Conservation (phyloP, 345 rosid species). For the Gossypium sturtianum region DNA sequence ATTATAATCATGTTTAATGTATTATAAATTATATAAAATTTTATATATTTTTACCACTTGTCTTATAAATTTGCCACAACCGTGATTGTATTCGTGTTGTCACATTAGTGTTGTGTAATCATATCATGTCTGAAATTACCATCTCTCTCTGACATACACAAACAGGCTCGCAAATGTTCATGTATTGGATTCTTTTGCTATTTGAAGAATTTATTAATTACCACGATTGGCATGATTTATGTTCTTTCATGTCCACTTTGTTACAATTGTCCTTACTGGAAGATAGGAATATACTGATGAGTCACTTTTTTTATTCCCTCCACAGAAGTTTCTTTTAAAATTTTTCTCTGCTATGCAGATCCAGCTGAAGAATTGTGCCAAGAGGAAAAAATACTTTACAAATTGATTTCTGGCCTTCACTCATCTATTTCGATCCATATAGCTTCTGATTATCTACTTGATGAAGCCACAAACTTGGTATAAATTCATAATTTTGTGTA, state of each 20-base stretch:
- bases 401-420: conserved; percentile 93
- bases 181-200: neutral
- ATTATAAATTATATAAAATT: neutral
- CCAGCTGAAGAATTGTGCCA: conserved; percentile 68
- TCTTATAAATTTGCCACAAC: neutral
- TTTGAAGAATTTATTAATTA: neutral
- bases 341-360: conserved; percentile 37
- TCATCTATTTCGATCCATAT: conserved; percentile 88
- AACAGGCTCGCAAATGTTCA: neutral
- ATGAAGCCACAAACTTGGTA: conserved; percentile 70
- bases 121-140: neutral
- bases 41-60: neutral
- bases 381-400: conserved; percentile 81
- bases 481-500: conserved; percentile 12
- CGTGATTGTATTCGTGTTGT: neutral
- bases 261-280: neutral
- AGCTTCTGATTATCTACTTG: conserved; percentile 85
- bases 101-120: neutral
- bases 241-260: neutral
- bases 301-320: neutral
- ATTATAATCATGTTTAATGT: neutral
- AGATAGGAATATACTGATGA: neutral
- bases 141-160: neutral
- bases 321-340: neutral
- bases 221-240: neutral